A percentile compares a stretch with the other conserved stretches of the same genome.
Evolutionary conservation across 2,329 filamentous ascomycete genomes (phyloP).

Genomic region (Pyricularia sp.): DNA sequence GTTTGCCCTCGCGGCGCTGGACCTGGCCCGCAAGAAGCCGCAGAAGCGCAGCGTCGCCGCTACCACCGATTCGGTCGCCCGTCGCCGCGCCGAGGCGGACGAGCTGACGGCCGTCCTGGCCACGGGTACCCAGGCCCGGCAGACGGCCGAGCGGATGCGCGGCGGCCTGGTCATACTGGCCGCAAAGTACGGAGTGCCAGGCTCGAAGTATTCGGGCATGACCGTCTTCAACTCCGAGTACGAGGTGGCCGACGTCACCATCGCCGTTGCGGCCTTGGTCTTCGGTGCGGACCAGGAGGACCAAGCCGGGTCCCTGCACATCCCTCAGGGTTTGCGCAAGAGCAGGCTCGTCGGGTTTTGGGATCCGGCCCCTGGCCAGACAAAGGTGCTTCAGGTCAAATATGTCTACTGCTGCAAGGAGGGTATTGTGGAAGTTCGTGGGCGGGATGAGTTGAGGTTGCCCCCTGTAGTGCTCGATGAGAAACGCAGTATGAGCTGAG

Average conservation of each 20-base stretch:
- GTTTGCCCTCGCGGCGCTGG: constrained; percentile 26
- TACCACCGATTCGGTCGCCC: constrained; percentile 14
- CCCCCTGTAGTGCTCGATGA: constrained; percentile 11
- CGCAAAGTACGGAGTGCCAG: constrained; percentile 35
- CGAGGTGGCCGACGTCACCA: constrained; percentile 39
- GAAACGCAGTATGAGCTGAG: neutral
- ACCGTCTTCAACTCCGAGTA: constrained; percentile 21
- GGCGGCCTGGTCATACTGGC: constrained; percentile 37
- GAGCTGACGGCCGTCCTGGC: constrained; percentile 32
- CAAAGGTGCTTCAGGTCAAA: constrained; percentile 35
- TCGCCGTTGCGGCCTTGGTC: constrained; percentile 36
- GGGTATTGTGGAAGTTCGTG: constrained; percentile 24
- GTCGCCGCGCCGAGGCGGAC: constrained; percentile 33
- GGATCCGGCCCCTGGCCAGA: constrained; percentile 34
- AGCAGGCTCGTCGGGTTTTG: constrained; percentile 38
- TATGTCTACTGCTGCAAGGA: constrained; percentile 30
- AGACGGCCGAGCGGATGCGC: constrained; percentile 23
- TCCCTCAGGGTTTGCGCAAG: constrained; percentile 32
- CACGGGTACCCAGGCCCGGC: constrained; percentile 26
- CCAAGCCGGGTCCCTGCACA: constrained; percentile 16
- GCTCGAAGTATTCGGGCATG: constrained; percentile 7
- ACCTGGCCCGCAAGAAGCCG: constrained; percentile 15
- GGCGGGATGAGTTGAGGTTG: constrained; percentile 24
- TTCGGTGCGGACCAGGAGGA: constrained; percentile 13
- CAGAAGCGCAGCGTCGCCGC: constrained; percentile 8